Conservation (phyloP, 2,329 filamentous ascomycete genomes). For the Exserohilum turcica region DNA sequence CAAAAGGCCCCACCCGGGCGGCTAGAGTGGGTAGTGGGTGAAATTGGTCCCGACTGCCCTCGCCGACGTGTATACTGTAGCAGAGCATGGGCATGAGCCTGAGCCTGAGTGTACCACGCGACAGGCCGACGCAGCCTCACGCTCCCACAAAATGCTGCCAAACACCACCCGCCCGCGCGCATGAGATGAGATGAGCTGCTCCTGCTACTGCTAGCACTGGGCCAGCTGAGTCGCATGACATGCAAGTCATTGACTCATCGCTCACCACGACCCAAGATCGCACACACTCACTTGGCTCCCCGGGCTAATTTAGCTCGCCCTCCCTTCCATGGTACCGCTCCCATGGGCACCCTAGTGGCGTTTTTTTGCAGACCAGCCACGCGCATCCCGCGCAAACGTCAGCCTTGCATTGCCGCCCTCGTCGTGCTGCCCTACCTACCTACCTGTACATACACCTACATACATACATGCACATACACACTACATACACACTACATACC, state of each 20-base stretch:
- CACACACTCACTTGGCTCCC: not conserved
- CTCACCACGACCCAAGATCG: not conserved
- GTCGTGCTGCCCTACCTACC: not conserved
- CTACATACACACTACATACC: not conserved
- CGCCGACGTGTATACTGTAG: not conserved
- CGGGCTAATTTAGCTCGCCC: not conserved
- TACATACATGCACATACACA: not conserved
- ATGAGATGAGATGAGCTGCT: not conserved
- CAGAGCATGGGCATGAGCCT: too few relatives aligned
- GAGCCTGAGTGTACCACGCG: constrained; percentile 13
- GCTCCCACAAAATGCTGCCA: too few relatives aligned
- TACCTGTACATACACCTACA: not conserved
- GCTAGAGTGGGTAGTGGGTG: constrained; percentile 27
- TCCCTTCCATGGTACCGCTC: not conserved
- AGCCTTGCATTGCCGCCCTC: not conserved
- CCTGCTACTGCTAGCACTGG: not conserved
- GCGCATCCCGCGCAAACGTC: not conserved
- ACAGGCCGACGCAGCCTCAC: not conserved
- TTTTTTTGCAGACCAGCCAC: not conserved
- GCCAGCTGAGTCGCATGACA: not conserved
- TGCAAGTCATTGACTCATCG: constrained; percentile 1
- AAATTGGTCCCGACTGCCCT: constrained; percentile 3
- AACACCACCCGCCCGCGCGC: not conserved
- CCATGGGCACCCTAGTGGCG: constrained; percentile 4
- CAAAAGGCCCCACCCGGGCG: constrained; percentile 29